These are phyloP conservation scores for Paramecium primaurelia DNA, from an alignment of 73 alveolate species.

Conservation along the genomic window DNA sequence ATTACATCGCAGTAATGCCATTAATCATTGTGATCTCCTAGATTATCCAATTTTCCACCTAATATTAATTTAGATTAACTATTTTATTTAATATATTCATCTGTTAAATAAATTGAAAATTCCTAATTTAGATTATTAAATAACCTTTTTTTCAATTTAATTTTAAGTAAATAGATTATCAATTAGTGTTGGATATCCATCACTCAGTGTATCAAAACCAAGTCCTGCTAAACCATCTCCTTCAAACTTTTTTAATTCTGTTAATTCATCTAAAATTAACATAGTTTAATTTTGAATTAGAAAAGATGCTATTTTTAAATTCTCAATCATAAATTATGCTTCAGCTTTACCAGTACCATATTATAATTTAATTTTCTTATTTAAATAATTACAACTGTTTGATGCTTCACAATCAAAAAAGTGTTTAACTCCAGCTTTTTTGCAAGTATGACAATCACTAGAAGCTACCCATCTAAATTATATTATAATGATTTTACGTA, in stretches of 20 bases:
- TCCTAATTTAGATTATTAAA: background rate
- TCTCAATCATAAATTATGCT: background rate
- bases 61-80: background rate
- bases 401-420: slow-evolving; percentile 18
- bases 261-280: slow-evolving; percentile 10
- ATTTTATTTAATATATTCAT: background rate
- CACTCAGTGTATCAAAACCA: slow-evolving; percentile 18
- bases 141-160: background rate
- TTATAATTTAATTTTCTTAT: background rate
- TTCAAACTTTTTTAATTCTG: background rate
- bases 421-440: background rate
- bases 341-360: slow-evolving; percentile 27
- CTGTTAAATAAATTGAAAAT: slow-evolving; percentile 2
- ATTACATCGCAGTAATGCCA: slow-evolving; percentile 27
- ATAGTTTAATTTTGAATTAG: background rate
- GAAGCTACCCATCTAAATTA: slow-evolving; percentile 34
- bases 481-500: background rate
- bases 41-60: background rate
- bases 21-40: background rate
- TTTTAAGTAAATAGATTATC: background rate
- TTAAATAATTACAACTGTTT: background rate
- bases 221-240: slow-evolving; percentile 43
- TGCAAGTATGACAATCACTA: background rate
- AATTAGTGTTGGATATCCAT: background rate
- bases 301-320: background rate